Evolutionary conservation across 176 grass and related monocot genomes (phyloP).

Genomic region (Cenchrus purpureus): DNA sequence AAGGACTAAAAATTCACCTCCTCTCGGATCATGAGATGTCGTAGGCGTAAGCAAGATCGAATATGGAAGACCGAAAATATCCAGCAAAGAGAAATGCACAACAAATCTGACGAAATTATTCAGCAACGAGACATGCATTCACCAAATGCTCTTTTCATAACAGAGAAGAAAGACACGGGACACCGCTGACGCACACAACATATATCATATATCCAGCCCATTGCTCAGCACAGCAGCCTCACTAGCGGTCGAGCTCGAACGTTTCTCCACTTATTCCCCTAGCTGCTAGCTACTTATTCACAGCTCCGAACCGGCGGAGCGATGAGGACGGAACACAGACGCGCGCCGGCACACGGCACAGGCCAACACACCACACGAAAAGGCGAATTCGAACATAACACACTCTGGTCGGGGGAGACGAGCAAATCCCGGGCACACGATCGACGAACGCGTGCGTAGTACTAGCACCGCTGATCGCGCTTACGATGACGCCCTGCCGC

Average conservation of each 20-base stretch:
- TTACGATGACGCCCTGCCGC: slow-evolving; percentile 45
- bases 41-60: too few species aligned
- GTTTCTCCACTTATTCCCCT: slow-evolving; percentile 10
- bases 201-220: background rate
- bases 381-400: too few species aligned
- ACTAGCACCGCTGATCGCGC: background rate
- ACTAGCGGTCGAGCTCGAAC: background rate
- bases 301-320: slow-evolving; percentile 7
- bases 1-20: too few species aligned
- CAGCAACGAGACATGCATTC: slow-evolving; percentile 6
- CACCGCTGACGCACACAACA: background rate
- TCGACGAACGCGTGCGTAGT: too few species aligned
- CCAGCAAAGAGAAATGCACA: background rate
- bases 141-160: slow-evolving; percentile 2
- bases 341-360: background rate
- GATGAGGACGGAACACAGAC: background rate
- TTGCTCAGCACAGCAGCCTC: background rate
- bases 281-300: slow-evolving; percentile 4
- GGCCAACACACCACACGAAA: background rate
- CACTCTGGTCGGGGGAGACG: background rate
- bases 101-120: background rate
- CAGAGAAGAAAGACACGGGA: background rate
- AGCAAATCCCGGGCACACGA: background rate
- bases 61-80: too few species aligned
- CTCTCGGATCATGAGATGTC: too few species aligned